Conservation (phyloP, 139 green algal genomes). For the Chlamydomonas eustigma region DNA sequence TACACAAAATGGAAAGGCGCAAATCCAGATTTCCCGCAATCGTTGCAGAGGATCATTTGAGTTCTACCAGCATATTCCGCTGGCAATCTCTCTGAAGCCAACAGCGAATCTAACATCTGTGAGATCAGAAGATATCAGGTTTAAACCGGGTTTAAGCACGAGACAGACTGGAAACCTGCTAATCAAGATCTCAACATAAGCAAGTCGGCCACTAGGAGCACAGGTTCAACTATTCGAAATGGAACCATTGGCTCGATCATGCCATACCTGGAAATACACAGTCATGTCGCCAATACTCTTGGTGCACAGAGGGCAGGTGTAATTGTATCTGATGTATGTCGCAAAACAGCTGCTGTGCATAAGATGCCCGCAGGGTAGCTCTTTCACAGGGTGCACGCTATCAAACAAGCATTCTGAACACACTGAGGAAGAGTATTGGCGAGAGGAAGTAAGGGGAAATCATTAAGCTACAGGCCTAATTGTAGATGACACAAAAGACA, state of each 20-base stretch:
- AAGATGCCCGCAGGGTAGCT: conserved; percentile 94
- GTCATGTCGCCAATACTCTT: conserved; percentile 92
- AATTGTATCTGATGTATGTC: conserved; percentile 82
- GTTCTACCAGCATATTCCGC: conserved; percentile 52
- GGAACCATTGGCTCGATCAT: too few relatives aligned
- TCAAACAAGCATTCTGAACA: conserved; percentile 96
- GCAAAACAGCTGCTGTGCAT: conserved; percentile 94
- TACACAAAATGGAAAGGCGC: conserved; percentile 95
- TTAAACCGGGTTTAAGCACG: background rate
- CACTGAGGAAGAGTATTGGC: too few relatives aligned
- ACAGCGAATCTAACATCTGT: conserved; percentile 90
- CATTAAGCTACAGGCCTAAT: too few relatives aligned
- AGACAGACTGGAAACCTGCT: too few relatives aligned
- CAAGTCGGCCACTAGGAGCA: too few relatives aligned
- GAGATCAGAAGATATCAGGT: too few relatives aligned
- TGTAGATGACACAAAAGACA: too few relatives aligned
- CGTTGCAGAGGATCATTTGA: conserved; percentile 92
- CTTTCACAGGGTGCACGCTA: conserved; percentile 74
- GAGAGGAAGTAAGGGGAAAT: too few relatives aligned
- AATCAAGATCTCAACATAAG: too few relatives aligned
- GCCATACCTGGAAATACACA: conserved; percentile 79
- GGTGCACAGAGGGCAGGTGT: conserved; percentile 93
- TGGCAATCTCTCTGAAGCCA: conserved; percentile 73
- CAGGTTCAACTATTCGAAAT: too few relatives aligned
- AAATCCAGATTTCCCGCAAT: conserved; percentile 68